Conservation (phyloP, 208 protist genomes). For the Trypanosomatidae sp. region DNA sequence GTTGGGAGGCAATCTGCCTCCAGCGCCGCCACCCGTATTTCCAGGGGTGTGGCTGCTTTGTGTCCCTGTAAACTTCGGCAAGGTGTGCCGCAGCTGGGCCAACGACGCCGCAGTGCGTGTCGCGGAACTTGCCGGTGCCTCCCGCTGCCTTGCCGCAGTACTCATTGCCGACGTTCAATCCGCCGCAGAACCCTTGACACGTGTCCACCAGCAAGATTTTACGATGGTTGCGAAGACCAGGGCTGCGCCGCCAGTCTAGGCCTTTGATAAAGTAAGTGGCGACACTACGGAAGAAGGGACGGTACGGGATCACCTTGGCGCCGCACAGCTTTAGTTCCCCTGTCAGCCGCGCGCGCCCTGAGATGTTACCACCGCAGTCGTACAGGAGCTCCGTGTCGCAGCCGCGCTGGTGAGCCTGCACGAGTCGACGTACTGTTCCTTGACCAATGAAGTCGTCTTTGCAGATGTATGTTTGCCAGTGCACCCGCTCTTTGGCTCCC, state of each 20-base stretch:
- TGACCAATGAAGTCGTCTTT: constrained; percentile 88
- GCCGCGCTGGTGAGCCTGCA: constrained; percentile 65
- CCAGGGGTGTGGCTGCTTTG: constrained; percentile 81
- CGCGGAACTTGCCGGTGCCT: constrained; percentile 81
- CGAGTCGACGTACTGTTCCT: constrained; percentile 66
- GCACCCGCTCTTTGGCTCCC: constrained; percentile 56
- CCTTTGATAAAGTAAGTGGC: constrained; percentile 66
- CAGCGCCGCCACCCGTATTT: constrained; percentile 77
- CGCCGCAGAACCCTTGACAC: constrained; percentile 88
- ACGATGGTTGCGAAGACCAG: constrained; percentile 89
- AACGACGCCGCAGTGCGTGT: constrained; percentile 80
- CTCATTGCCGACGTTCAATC: constrained; percentile 92
- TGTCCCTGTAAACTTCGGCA: constrained; percentile 83
- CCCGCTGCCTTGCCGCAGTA: constrained; percentile 78
- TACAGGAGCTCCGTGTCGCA: constrained; percentile 86
- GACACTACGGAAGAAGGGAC: constrained; percentile 79
- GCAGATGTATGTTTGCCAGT: constrained; percentile 94
- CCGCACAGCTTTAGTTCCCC: constrained; percentile 70
- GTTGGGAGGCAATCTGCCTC: constrained; percentile 77
- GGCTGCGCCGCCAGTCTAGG: constrained; percentile 78
- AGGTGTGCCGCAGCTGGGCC: constrained; percentile 82
- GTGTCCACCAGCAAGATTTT: constrained; percentile 91
- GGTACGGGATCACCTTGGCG: constrained; percentile 78
- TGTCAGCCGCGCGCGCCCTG: constrained; percentile 68
- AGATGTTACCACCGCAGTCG: constrained; percentile 92